phyloP scores from a whole-genome alignment of 2,329 filamentous ascomycete species.

The Colletotrichum sp. region DNA sequence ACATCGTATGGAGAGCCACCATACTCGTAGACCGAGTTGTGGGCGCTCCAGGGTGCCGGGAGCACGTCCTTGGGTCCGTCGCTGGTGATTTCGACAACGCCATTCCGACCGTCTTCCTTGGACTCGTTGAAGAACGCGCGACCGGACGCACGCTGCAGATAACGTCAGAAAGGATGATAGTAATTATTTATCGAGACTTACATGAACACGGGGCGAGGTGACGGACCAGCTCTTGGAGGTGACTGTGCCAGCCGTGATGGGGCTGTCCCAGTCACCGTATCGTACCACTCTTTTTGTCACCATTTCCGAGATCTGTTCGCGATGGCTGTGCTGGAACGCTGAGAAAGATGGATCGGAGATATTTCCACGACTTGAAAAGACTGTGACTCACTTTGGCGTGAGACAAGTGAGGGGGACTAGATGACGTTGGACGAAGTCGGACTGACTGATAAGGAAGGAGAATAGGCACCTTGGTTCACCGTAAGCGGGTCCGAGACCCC shows the following conservation, averaged over 20 bases:
- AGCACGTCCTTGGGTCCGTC: slow-evolving; percentile 43
- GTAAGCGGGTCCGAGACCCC: neutral
- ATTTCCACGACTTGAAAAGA: neutral
- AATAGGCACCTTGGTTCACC: neutral
- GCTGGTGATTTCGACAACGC: slow-evolving; percentile 47
- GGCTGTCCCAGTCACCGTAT: slow-evolving; percentile 45
- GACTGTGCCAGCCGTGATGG: slow-evolving; percentile 40
- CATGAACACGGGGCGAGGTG: slow-evolving; percentile 39
- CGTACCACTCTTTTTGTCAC: slow-evolving; percentile 29
- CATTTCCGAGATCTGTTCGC: slow-evolving; percentile 20
- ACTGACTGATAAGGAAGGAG: neutral
- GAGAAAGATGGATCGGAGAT: neutral
- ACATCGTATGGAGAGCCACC: slow-evolving; percentile 52
- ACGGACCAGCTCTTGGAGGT: slow-evolving; percentile 38
- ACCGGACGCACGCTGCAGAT: slow-evolving; percentile 29
- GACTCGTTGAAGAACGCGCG: slow-evolving; percentile 43
- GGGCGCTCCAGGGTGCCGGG: slow-evolving; percentile 46
- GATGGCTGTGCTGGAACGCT: rapidly evolving
- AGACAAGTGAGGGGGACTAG: neutral
- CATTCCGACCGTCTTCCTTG: slow-evolving; percentile 43
- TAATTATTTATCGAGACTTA: slow-evolving; percentile 17
- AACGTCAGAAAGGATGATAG: neutral
- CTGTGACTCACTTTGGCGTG: neutral
- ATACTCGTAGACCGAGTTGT: slow-evolving; percentile 57
- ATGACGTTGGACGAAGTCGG: neutral